Evolutionary conservation across 176 grass and related monocot genomes (phyloP), one percentile per base, ranked within the genome.

Genomic region (Eleusine coracana): DNA sequence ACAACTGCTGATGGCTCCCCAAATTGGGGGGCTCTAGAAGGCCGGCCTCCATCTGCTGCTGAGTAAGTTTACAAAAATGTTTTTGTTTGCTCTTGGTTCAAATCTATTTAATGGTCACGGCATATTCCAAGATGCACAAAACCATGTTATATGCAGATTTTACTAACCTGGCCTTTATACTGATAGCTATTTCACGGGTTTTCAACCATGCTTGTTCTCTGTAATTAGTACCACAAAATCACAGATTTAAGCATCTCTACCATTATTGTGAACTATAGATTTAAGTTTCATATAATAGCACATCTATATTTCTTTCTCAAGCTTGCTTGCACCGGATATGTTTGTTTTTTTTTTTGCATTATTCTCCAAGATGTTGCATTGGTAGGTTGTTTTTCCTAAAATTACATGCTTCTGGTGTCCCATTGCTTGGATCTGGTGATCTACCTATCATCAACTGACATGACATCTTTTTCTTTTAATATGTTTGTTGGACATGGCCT

Each of bases 11-110:
- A 99, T 77, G 89, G 87, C 49, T 87, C 91, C 42, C 89, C 80
- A 20, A 83, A 87, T 68, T 99, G 93, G 96, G 96, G 83, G 50
- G 84, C 81, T 66, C 77, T 99, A 38, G 93, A 99, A 87, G 96
- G 93, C 59, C 89, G 96, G 5, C 96, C 96, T 77, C 82, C 91
- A 8, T 99, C 96, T 85, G 74, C 96, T 87, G 76, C 93, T 45
- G 80, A 81, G 96, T 99, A 93, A 81, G 90, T 89, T 66, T 41
- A 41, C 39, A 11, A 45, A 38, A 82, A 39, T 75, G 42, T 61
- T 56, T 61, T 21, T 14, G 46, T 13, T 83, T 75, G 25, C 37
- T 81, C 36, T 85, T 87, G 39, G 9, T 71, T 77, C 74, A 46
- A 40, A 50, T 28, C 31, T 21, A 29, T 65, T 75, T 65, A 60